A percentile compares a stretch with the other conserved stretches of the same genome.
These are phyloP conservation scores for Sporobolomyces roseus DNA, from an alignment of 768 basidiomycete genomes.

Conservation along the genomic window DNA sequence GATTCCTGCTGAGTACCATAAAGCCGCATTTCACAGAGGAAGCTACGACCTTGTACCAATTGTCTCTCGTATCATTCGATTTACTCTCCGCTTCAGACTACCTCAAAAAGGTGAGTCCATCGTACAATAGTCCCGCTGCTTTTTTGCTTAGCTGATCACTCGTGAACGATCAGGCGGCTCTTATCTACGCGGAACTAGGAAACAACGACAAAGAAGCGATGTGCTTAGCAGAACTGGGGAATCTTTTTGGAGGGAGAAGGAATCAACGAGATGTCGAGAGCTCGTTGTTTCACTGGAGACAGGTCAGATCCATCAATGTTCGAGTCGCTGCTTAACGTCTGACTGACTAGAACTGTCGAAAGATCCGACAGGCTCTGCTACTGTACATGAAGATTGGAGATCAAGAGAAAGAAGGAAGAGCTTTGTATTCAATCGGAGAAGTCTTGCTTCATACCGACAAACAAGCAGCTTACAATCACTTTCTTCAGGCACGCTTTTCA, in stretches of 20 bases:
- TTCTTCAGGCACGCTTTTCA: too few species aligned
- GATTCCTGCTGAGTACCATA: too few species aligned
- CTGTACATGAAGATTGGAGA: conserved; percentile 28
- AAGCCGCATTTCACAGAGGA: conserved; percentile 17
- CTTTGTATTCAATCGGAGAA: conserved; percentile 11
- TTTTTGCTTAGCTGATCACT: too few species aligned
- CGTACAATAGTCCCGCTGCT: too few species aligned
- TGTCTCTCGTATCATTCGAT: conserved; percentile 10
- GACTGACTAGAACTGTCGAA: too few species aligned
- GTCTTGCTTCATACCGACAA: neutral
- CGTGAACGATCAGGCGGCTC: conserved; percentile 24
- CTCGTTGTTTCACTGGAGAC: conserved; percentile 10
- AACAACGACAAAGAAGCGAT: conserved; percentile 19
- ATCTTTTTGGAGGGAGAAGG: conserved; percentile 5
- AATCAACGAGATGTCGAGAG: conserved; percentile 2
- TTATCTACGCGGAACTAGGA: conserved; percentile 5
- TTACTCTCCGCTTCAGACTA: conserved; percentile 3
- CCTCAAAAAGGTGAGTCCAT: conserved; percentile 15
- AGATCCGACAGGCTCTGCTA: conserved; percentile 2
- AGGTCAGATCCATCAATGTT: conserved; percentile 2
- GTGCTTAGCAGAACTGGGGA: conserved; percentile 26
- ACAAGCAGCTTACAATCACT: conserved; percentile 2
- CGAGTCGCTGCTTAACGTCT: neutral
- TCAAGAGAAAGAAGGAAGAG: conserved; percentile 3
- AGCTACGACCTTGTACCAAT: conserved; percentile 29